phyloP scores from a whole-genome alignment of 176 grass and related monocot species.

The Pharus latifolius region DNA sequence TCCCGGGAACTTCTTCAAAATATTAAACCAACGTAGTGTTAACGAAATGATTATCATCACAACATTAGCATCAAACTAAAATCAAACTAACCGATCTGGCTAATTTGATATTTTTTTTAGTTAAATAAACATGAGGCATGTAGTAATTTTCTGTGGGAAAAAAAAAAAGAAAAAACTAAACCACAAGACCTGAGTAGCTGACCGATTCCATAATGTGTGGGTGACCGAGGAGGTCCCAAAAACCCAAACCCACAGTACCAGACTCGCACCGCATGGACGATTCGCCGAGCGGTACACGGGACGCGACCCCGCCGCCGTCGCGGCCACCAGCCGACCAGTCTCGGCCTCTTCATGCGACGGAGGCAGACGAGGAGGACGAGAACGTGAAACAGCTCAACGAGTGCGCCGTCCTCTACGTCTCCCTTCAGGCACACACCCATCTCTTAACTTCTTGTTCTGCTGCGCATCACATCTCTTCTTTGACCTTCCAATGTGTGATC shows the following conservation, averaged over 20 bases:
- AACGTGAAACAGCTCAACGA: constrained; percentile 93
- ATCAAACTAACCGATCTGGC: too few species aligned
- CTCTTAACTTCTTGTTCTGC: background rate
- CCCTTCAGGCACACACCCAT: constrained; percentile 46
- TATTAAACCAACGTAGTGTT: too few species aligned
- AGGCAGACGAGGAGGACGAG: constrained; percentile 74
- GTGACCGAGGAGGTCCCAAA: background rate
- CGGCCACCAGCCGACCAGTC: constrained; percentile 1
- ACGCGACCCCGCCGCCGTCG: background rate
- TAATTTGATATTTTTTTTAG: too few species aligned
- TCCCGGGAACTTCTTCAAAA: too few species aligned
- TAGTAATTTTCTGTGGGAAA: too few species aligned
- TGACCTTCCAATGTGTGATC: background rate
- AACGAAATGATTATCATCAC: too few species aligned
- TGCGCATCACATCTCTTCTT: background rate
- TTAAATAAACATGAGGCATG: too few species aligned
- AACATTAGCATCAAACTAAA: too few species aligned
- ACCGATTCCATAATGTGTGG: too few species aligned
- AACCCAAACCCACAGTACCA: background rate
- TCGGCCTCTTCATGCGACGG: constrained; percentile 32
- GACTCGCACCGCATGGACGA: constrained; percentile 22
- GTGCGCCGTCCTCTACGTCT: constrained; percentile 63
- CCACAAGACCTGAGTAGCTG: too few species aligned
- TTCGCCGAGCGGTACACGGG: constrained; percentile 18
- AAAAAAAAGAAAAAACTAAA: too few species aligned